Evolutionary conservation across 78 protist genomes (phyloP), one percentile per base, ranked within the genome.

Genomic region (Dictyostelium capitatum): DNA sequence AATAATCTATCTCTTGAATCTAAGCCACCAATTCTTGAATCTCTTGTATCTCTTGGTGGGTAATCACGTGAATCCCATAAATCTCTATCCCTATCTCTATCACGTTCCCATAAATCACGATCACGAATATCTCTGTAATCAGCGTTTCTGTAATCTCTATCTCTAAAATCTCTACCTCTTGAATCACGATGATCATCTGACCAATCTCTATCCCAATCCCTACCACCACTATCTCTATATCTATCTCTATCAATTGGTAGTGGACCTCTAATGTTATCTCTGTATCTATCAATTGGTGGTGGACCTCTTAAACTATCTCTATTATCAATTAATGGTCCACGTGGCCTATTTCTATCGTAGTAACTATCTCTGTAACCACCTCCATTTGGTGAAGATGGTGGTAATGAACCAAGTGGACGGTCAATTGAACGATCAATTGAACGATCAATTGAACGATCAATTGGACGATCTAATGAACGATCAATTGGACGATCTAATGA

Each of bases 61-160:
- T 9, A 37, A 69, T 25, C 51, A 32, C 37, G 14, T 20, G 19
- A 8, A 62, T 75, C 87, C 51, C 87, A 59, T 15, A 43, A 23
- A 3, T 79, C 84, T 46, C 72, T 37, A 12, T 79, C 89, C 47
- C 75, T 28, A 4, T 79, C 85, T 64, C 89, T 41, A 19, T 80
- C 89, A 41, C 89, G 37, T 4, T 80, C 89, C 50, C 89, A 30
- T 19, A 62, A n/a, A 1, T 80, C 54, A 10, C 56, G 25, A 4
- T 53, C 77, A 37, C 77, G 28, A 17, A 28, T 17, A 77, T 25
- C 67, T 77, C 82, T 51, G 28, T 28, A 17, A 32, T 50, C 64
- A n/a, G n/a, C n/a, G n/a, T n/a, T n/a, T 30, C 79, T 82, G 12
- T 50, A 25, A 20, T 80, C 89, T 64, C 89, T 62, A 20, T 82